Evolutionary conservation across 2,329 filamentous ascomycete genomes (phyloP), one percentile per base, ranked within the genome.

Genomic region (Fusarium chaquense): DNA sequence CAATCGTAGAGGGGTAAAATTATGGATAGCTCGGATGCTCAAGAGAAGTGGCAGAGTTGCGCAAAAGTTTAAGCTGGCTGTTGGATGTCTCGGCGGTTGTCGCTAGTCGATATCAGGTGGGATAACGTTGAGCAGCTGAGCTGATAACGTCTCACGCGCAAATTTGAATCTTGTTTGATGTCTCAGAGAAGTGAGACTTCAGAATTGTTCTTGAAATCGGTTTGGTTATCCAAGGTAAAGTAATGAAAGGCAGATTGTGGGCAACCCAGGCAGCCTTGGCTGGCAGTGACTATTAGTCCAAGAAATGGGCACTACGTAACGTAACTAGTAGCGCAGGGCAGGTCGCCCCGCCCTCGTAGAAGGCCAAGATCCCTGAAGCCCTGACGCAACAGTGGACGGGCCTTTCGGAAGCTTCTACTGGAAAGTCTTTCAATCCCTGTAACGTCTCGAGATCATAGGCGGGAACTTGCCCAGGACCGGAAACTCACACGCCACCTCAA

Each of bases 271-370:
- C 62, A 67, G 67, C 61, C 61, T 65, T 65, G 62, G 62, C 54
- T 61, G 61, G 47, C 36, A 57, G 49, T 54, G 43, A 63, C 58
- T 47, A 62, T 20, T 44, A 26, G 41, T 53, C 41, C 58, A 60
- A 65, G 60, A 64, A 71, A 68, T 66, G 62, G 22, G 26, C 54
- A 71, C 67, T 70, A 71, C 67, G 67, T 70, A 70, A 70, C 67
- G 52, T 62, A 63, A 64, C 59, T 52, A 52, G 49, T 52, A 52
- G 49, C 26, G 49, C 49, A 52, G 49, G 35, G 51, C 52, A 69
- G 50, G 51, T 49, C 45, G 65, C 65, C 65, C 65, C 67, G 67
- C 67, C 61, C 55, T 57, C 52, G 38, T 47, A 51, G 59, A 53
- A 58, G 53, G 22, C 41, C 50, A 40, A 59, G 67, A 60, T 51